These are phyloP conservation scores for Malus hybrid DNA, from an alignment of 331 rosid species.

Conservation along the genomic window DNA sequence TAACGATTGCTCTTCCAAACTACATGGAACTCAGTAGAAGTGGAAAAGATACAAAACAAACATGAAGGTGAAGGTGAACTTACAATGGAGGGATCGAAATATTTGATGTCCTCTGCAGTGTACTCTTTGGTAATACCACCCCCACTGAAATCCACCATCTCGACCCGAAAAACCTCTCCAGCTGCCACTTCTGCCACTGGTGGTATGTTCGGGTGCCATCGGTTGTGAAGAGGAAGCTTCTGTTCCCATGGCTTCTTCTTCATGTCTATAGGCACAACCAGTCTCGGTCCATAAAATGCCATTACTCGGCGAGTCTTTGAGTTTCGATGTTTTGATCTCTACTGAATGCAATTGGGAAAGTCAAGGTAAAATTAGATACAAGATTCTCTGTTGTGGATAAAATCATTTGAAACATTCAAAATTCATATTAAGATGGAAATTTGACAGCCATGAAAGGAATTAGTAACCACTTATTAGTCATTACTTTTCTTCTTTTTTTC, in stretches of 20 bases:
- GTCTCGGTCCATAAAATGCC: constrained; percentile 36
- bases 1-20: background rate
- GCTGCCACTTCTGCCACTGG: constrained; percentile 45
- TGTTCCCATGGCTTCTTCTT: constrained; percentile 61
- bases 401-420: background rate
- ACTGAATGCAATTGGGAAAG: constrained; percentile 6
- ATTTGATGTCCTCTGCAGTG: constrained; percentile 57
- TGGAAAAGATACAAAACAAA: background rate
- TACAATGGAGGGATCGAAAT: constrained; percentile 39
- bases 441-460: constrained; percentile 14
- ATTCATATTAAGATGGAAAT: constrained; percentile 15
- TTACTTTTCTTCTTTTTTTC: background rate
- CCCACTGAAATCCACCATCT: constrained; percentile 71
- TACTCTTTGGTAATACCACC: constrained; percentile 47
- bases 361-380: background rate
- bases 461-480: background rate
- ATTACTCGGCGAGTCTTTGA: constrained; percentile 5
- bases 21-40: background rate
- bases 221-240: constrained; percentile 57
- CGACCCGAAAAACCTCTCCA: constrained; percentile 50
- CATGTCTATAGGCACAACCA: constrained; percentile 37
- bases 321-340: constrained; percentile 1
- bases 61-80: constrained; percentile 14
- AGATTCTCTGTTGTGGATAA: constrained; percentile 12
- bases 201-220: constrained; percentile 75